Conservation (phyloP, 108 stramenopile species). For the Pseudonitzschia multistriata region DNA sequence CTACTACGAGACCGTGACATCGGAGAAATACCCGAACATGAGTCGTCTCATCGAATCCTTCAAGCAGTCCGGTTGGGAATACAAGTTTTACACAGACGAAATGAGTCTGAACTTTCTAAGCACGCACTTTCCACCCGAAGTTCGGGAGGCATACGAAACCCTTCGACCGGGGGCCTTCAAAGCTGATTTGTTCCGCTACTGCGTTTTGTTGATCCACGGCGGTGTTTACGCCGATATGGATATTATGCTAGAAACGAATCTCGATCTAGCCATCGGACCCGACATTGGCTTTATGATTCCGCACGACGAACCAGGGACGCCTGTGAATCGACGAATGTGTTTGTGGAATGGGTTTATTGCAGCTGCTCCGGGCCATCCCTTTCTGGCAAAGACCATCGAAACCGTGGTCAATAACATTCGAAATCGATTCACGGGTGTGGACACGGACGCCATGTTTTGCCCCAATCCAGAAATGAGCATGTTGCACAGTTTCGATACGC, state of each 20-base stretch:
- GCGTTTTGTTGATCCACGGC: conserved; percentile 76
- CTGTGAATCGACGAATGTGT: conserved; percentile 64
- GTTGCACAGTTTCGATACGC: conserved; percentile 70
- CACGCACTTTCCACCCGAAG: conserved; percentile 71
- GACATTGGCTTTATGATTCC: conserved; percentile 85
- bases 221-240: conserved; percentile 88
- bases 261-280: conserved; percentile 66
- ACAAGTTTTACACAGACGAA: conserved; percentile 71
- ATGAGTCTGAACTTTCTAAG: conserved; percentile 50
- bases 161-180: conserved; percentile 73
- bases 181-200: conserved; percentile 86
- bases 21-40: conserved; percentile 58
- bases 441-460: conserved; percentile 70
- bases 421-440: conserved; percentile 79
- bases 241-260: conserved; percentile 74
- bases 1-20: conserved; percentile 52
- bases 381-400: conserved; percentile 74
- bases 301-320: conserved; percentile 66
- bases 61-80: conserved; percentile 75
- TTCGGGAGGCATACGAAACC: conserved; percentile 69
- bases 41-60: conserved; percentile 73
- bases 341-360: conserved; percentile 90
- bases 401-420: conserved; percentile 84
- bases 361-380: conserved; percentile 71
- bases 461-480: conserved; percentile 66